phyloP scores from a whole-genome alignment of 306 rosid genomes.

The Vigna nakashimae region DNA sequence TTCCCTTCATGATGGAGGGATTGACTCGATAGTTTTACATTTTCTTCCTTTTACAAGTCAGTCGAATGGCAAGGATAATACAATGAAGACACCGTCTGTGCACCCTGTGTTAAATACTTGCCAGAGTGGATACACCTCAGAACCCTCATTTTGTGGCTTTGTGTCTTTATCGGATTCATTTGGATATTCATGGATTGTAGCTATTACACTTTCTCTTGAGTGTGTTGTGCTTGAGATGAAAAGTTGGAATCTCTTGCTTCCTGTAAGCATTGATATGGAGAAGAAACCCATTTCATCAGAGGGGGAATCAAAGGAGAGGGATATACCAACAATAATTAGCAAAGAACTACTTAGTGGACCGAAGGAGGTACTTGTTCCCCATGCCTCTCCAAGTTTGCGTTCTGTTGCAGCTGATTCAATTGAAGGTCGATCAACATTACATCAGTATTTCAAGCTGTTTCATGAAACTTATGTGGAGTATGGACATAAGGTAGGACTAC shows the following conservation, averaged over 20 bases:
- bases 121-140: conserved; percentile 71
- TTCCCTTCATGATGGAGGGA: conserved; percentile 89
- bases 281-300: conserved; percentile 45
- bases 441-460: conserved; percentile 93
- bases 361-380: conserved; percentile 81
- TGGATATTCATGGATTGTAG: conserved; percentile 96
- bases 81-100: conserved; percentile 87
- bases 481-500: conserved; percentile 84
- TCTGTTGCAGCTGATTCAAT: conserved; percentile 89
- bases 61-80: conserved; percentile 70
- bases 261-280: conserved; percentile 66
- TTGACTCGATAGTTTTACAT: conserved; percentile 93
- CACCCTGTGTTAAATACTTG: conserved; percentile 88
- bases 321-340: conserved; percentile 69
- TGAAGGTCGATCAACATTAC: conserved; percentile 89
- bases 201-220: conserved; percentile 71
- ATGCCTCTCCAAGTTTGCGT: conserved; percentile 73
- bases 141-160: conserved; percentile 76
- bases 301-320: conserved; percentile 62
- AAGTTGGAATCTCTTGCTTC: conserved; percentile 79
- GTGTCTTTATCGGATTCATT: conserved; percentile 92
- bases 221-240: conserved; percentile 90
- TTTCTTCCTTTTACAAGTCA: conserved; percentile 96
- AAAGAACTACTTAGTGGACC: conserved; percentile 90
- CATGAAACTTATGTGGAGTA: conserved; percentile 95